These are phyloP conservation scores for Tylopilus vinaceipallidus DNA, from an alignment of 768 basidiomycete species.

Conservation along the genomic window DNA sequence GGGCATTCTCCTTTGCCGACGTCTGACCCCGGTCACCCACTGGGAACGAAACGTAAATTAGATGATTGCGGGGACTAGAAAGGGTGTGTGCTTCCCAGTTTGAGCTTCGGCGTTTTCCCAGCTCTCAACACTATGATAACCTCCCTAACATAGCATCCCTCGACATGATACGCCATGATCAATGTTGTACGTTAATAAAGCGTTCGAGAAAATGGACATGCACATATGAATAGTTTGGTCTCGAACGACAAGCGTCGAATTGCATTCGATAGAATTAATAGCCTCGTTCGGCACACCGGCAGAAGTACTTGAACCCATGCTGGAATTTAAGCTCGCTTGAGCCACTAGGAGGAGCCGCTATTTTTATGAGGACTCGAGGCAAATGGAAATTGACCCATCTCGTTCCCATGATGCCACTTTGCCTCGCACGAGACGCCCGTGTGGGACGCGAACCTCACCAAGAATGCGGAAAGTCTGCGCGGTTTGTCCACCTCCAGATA, in stretches of 20 bases:
- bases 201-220: not conserved
- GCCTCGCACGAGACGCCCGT: not conserved
- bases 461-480: not conserved
- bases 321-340: no score
- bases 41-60: conserved; percentile 26
- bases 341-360: no score
- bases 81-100: not conserved
- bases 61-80: conserved; percentile 8
- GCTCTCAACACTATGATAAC: not conserved
- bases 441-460: conserved; percentile 1
- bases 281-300: conserved; percentile 1
- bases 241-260: not conserved
- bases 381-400: not conserved
- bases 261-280: not conserved
- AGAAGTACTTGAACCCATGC: no score
- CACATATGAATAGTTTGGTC: not conserved
- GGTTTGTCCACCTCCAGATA: not conserved
- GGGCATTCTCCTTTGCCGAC: no score
- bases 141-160: no score
- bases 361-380: not conserved
- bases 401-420: not conserved
- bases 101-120: not conserved
- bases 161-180: not conserved
- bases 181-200: not conserved
- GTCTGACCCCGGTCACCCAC: conserved; percentile 3